Percentiles rank a stretch among this genome's conserved stretches.
These are phyloP conservation scores for Colletotrichum shisoi DNA, from an alignment of 2,329 filamentous ascomycete species.

Conservation along the genomic window DNA sequence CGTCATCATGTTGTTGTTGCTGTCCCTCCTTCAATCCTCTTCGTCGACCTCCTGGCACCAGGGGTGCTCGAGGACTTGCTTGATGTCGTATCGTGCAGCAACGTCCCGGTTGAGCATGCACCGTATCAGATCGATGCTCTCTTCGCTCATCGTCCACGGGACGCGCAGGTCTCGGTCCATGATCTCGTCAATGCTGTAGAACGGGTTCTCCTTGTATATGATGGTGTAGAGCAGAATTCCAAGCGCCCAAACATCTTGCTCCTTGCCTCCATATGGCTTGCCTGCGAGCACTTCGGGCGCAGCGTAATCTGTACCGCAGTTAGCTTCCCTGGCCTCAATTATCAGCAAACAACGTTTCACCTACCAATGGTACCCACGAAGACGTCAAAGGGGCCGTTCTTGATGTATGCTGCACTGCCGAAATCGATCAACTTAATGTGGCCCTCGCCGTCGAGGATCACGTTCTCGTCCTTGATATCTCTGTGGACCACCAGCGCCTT, in stretches of 20 bases:
- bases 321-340: background rate
- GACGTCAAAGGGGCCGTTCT: constrained; percentile 96
- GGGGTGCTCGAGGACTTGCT: constrained; percentile 85
- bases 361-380: constrained; percentile 98
- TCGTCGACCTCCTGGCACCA: constrained; percentile 65
- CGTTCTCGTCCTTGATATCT: constrained; percentile 99
- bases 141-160: constrained; percentile 86
- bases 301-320: constrained; percentile 77
- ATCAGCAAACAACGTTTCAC: constrained; percentile 45
- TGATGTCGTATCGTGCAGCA: constrained; percentile 81
- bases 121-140: constrained; percentile 89
- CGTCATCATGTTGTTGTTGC: constrained; percentile 24
- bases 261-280: constrained; percentile 89
- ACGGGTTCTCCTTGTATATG: constrained; percentile 99
- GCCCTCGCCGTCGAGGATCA: constrained; percentile 93
- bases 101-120: constrained; percentile 94
- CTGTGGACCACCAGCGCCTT: constrained; percentile 93
- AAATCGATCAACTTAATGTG: constrained; percentile 98
- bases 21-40: constrained; percentile 31
- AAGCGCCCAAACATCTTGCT: constrained; percentile 97
- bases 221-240: constrained; percentile 98
- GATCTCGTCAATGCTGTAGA: constrained; percentile 98
- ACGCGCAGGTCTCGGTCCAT: constrained; percentile 95
- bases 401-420: constrained; percentile 97
- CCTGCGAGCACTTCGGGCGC: constrained; percentile 97